phyloP scores from a whole-genome alignment of 768 basidiomycete genomes.

The Auriscalpium vulgare region DNA sequence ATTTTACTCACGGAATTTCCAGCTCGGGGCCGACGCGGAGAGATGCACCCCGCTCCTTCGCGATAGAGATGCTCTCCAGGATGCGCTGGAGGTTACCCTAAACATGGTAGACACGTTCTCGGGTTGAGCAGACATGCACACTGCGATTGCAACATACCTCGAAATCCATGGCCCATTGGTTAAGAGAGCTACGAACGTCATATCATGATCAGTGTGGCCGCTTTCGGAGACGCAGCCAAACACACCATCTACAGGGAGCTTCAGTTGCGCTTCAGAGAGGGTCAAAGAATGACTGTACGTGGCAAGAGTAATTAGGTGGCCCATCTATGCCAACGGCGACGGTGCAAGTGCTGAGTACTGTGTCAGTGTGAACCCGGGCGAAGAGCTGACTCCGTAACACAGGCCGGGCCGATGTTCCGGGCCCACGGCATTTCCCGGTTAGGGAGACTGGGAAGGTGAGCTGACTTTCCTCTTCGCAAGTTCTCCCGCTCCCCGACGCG shows the following conservation, averaged over 20 bases:
- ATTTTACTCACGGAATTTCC: conserved; percentile 72
- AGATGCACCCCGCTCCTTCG: conserved; percentile 82
- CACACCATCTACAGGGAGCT: conserved; percentile 16
- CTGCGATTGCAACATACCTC: conserved; percentile 41
- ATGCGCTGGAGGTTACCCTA: conserved; percentile 95
- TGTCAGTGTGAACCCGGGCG: too few species aligned
- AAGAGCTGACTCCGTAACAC: too few species aligned
- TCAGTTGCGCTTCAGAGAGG: not conserved
- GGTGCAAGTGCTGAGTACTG: too few species aligned
- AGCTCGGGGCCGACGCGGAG: conserved; percentile 94
- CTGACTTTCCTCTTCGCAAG: too few species aligned
- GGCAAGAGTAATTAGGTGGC: conserved; percentile 81
- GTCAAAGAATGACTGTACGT: conserved; percentile 44
- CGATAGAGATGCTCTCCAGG: conserved; percentile 76
- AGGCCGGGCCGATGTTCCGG: too few species aligned
- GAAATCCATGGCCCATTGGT: conserved; percentile 97
- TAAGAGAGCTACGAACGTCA: conserved; percentile 58
- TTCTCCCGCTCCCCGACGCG: too few species aligned
- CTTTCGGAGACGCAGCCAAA: conserved; percentile 10
- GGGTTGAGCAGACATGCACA: not conserved
- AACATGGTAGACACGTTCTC: not conserved
- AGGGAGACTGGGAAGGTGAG: too few species aligned
- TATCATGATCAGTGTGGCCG: not conserved
- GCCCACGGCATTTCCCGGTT: too few species aligned
- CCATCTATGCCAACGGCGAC: conserved; percentile 36